Evolutionary conservation across 2,329 filamentous ascomycete species (phyloP).

Genomic region (Colletotrichum sidae): DNA sequence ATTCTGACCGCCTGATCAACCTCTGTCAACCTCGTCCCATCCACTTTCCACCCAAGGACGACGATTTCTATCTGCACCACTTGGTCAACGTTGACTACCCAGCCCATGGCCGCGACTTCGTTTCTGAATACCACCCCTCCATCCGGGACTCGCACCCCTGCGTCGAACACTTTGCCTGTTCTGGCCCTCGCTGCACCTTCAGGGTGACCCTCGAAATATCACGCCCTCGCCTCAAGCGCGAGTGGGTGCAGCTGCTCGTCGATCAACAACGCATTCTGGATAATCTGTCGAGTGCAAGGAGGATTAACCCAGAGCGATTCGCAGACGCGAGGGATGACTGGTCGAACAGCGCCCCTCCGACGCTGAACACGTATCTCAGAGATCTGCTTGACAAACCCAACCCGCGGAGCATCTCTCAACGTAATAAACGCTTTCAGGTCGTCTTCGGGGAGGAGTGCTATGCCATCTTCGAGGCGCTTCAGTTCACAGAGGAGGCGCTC

Average conservation of each 20-base stretch:
- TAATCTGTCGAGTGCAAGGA: conserved; percentile 53
- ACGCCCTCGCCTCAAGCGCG: conserved; percentile 57
- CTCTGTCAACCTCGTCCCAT: conserved; percentile 43
- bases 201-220: conserved; percentile 61
- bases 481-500: conserved; percentile 57
- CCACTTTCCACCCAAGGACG: conserved; percentile 20
- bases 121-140: conserved; percentile 28
- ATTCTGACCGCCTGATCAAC: conserved; percentile 42
- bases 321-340: conserved; percentile 55
- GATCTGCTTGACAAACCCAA: conserved; percentile 56
- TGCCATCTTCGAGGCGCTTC: conserved; percentile 60
- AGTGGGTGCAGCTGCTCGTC: conserved; percentile 56
- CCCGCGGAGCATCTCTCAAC: conserved; percentile 61
- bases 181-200: conserved; percentile 54
- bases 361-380: conserved; percentile 63
- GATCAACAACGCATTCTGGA: conserved; percentile 58
- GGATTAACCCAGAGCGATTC: conserved; percentile 62
- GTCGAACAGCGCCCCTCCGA: conserved; percentile 53
- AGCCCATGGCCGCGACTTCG: neutral
- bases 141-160: conserved; percentile 46
- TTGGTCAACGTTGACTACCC: conserved; percentile 21
- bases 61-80: conserved; percentile 34
- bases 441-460: conserved; percentile 64
- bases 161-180: conserved; percentile 48
- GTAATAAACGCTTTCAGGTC: conserved; percentile 68